Evolutionary conservation across 2,329 filamentous ascomycete species (phyloP), one percentile per base, ranked within the genome.

Genomic region (Pseudopithomyces maydicus): DNA sequence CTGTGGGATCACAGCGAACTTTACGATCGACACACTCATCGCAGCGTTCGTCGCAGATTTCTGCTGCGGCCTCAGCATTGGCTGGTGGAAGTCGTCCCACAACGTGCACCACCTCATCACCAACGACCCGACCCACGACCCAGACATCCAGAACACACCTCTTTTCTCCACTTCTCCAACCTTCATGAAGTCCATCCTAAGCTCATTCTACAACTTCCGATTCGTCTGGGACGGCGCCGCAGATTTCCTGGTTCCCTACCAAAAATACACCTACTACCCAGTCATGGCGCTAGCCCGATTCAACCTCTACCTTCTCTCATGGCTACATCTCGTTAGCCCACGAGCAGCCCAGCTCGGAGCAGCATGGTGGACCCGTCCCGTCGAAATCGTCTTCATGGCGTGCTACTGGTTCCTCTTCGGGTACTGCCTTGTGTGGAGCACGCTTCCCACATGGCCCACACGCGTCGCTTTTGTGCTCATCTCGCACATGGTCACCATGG

Each of bases 321-420:
- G 90, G 89, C 84, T 88, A 62, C 91, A 90, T 72, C 83, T 96
- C 1, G 77, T 93, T 55, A 80, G 84, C 12, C 86, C 89, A 11
- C 85, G 88, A 54, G 90, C 89, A 0, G 89, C 90, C 0, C 86
- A 82, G 57, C 89, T 89, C 59, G 92, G 92, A 1, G 85, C 88
- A 11, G 91, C 91, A 2, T 89, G 88, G 82, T 96, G 91, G 90
- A 90, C 93, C 66, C 84, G 90, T 49, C 93, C 86, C 79, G 79
- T 95, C n/a, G 92, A 96, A 74, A 78, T 95, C 17, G 77, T 77
- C 20, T 91, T 92, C 3, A 88, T 94, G 71, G 68, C 86, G 8
- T 89, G 92, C 75, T 97, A 96, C 79, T 96, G 91, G 91, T 81
- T 80, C 42, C 91, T 92, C 87, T 97, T 90, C 72, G 92, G 91